Percentiles rank a stretch among this genome's conserved stretches.
Evolutionary conservation across 2,329 filamentous ascomycete genomes (phyloP).

Genomic region (Fusarium paranaense): DNA sequence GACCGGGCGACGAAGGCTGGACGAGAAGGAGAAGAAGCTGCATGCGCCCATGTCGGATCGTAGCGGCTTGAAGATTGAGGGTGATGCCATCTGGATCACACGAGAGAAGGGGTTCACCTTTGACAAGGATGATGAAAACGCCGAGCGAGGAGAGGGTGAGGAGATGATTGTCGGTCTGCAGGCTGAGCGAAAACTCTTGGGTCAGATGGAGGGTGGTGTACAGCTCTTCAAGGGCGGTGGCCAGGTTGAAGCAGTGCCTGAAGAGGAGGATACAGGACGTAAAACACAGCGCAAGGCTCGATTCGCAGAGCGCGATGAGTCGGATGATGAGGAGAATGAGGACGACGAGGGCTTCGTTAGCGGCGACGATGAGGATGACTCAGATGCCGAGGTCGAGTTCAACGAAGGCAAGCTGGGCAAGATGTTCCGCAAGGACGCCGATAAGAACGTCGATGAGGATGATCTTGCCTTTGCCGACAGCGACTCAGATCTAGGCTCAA

Average conservation of each 20-base stretch:
- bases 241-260: constrained; percentile 68
- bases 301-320: constrained; percentile 70
- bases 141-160: constrained; percentile 90
- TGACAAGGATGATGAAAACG: constrained; percentile 71
- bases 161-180: constrained; percentile 94
- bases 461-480: constrained; percentile 94
- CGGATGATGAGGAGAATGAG: constrained; percentile 64
- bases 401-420: constrained; percentile 70
- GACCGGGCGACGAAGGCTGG: constrained; percentile 80
- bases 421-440: constrained; percentile 66
- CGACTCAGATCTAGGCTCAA: constrained; percentile 93
- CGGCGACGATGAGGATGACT: constrained; percentile 63
- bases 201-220: constrained; percentile 84
- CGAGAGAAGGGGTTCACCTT: constrained; percentile 81
- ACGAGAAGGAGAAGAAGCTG: constrained; percentile 96
- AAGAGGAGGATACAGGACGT: constrained; percentile 68
- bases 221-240: constrained; percentile 86
- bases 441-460: constrained; percentile 68
- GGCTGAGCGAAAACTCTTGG: constrained; percentile 82
- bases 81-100: constrained; percentile 93
- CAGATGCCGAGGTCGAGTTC: constrained; percentile 67
- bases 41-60: constrained; percentile 99
- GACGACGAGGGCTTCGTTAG: constrained; percentile 66
- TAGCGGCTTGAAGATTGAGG: constrained; percentile 94
- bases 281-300: constrained; percentile 69